These are phyloP conservation scores for Rhodamnia rubescens DNA, from an alignment of 345 rosid genomes.

Conservation along the genomic window DNA sequence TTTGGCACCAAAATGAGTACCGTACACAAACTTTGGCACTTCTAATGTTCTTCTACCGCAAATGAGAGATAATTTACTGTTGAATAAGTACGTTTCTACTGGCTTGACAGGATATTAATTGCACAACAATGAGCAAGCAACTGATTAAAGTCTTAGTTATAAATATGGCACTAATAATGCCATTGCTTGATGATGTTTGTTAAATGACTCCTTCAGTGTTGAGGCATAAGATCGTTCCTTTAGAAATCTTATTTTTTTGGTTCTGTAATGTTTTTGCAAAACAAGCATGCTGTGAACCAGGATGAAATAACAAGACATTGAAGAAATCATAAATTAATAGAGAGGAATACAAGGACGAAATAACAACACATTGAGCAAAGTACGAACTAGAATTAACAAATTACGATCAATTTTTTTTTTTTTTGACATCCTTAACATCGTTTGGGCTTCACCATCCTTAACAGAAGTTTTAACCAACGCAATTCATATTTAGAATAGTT, in stretches of 20 bases:
- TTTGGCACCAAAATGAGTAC: too few relatives aligned
- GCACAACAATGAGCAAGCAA: neutral
- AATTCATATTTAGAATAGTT: too few relatives aligned
- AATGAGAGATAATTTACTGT: neutral
- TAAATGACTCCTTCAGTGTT: neutral
- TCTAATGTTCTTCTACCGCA: too few relatives aligned
- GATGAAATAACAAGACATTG: constrained; percentile 14
- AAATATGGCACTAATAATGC: neutral
- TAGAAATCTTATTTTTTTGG: neutral
- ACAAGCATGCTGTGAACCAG: neutral
- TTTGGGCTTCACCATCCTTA: too few relatives aligned
- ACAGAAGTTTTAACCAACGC: too few relatives aligned
- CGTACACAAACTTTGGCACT: too few relatives aligned
- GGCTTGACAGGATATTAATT: neutral
- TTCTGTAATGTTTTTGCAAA: neutral
- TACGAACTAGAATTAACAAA: neutral
- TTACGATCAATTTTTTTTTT: neutral
- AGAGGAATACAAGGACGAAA: neutral
- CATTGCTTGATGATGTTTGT: neutral
- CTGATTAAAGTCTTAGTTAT: neutral
- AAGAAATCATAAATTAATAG: constrained; percentile 20
- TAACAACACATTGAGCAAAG: neutral
- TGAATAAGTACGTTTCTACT: neutral
- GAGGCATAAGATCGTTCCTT: neutral
- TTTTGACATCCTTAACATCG: neutral